These are phyloP conservation scores for Fusarium coicis DNA, from an alignment of 2,329 filamentous ascomycete species.

Conservation along the genomic window DNA sequence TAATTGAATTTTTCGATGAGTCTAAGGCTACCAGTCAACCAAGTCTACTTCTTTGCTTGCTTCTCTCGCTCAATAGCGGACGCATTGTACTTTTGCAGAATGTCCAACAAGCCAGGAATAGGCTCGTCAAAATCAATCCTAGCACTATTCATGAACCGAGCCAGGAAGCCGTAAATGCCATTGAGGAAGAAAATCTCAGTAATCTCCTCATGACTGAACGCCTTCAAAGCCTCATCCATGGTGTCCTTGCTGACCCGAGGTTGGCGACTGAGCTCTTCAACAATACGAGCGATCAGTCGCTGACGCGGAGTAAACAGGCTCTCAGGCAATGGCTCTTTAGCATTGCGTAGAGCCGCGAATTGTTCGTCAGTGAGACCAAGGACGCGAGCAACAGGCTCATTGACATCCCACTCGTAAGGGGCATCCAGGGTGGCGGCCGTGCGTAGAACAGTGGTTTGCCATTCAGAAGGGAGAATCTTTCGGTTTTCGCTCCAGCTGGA, in stretches of 20 bases:
- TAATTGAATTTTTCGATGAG: rapidly evolving
- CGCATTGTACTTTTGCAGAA: constrained; percentile 3
- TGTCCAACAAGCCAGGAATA: constrained; percentile 3
- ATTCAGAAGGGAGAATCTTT: constrained; percentile 10
- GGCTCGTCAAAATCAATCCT: constrained; percentile 16
- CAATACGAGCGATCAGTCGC: constrained; percentile 3
- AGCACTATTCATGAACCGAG: constrained; percentile 7
- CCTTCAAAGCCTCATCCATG: background rate
- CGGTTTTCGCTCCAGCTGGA: constrained; percentile 14
- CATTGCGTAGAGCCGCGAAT: background rate
- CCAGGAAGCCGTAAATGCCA: constrained; percentile 10
- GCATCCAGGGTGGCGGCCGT: constrained; percentile 4
- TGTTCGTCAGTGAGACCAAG: constrained; percentile 9
- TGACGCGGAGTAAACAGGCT: constrained; percentile 1
- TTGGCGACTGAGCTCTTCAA: background rate
- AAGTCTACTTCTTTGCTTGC: background rate
- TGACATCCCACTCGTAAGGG: constrained; percentile 19
- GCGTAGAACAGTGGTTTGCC: constrained; percentile 8
- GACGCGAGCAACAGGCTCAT: constrained; percentile 9
- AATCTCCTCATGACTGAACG: constrained; percentile 2
- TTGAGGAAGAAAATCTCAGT: constrained; percentile 10
- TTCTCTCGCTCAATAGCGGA: background rate
- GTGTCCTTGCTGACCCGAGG: background rate
- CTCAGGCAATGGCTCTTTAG: background rate
- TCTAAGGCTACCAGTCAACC: rapidly evolving